These are phyloP conservation scores for barley (Hordeum vulgare) DNA, from an alignment of 176 grass and related monocot genomes.

Conservation along the genomic window MorexV3_pseudomolecules_assembly NC_058523.1:431724379-431724878, in stretches of 20 bases:
- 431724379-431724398: neutral
- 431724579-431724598: neutral
- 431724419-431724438: conserved; percentile 17
- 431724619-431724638: neutral
- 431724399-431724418: neutral
- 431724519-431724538: conserved; percentile 1
- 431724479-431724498: conserved; percentile 2
- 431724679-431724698: neutral
- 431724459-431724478: conserved; percentile 5
- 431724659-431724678: conserved; percentile 8
- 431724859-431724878: too few relatives aligned
- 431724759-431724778: neutral
- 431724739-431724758: conserved; percentile 11
- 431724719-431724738: conserved; percentile 6
- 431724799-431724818: neutral
- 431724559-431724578: neutral
- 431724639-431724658: neutral
- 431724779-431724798: neutral
- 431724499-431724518: conserved; percentile 15
- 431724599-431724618: conserved; percentile 17
- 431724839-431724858: too few relatives aligned
- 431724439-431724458: neutral
- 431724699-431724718: conserved; percentile 26
- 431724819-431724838: too few relatives aligned
- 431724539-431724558: neutral